Evolutionary conservation across 441 rosid species (phyloP), one percentile per base, ranked within the genome.

Genomic region (Kokia cookei): DNA sequence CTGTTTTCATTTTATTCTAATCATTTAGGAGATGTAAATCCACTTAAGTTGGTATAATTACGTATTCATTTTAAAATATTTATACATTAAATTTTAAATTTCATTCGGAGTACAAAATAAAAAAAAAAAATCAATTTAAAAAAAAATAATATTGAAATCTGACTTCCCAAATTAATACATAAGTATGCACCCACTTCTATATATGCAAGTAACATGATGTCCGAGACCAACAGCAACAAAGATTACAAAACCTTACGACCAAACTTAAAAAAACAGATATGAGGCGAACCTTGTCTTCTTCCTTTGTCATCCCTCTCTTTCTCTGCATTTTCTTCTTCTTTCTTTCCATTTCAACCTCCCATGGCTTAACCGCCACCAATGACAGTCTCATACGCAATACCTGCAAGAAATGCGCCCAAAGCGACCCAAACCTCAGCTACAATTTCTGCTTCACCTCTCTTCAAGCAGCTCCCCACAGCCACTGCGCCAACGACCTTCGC

Each of bases 401-500:
- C 10, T 90, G 95, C 87, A 82, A 42, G 59, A 82, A 79, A 73
- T 85, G 85, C 64, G 72, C 88, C 5, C 61, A 15, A 71, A 82
- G 37, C 12, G 91, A 89, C 40, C 89, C 93, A 4, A 87, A 85
- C 79, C 24, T 90, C 19, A 47, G 61, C 79, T 84, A 82, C 86
- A 67, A 68, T 54, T 90, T 87, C 83, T 90, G 93, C 48, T 76
- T 79, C 2, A 67, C 79, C 9, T 80, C 91, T 24, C 86, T 90
- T 32, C 78, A 81, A 70, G 74, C 91, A 1, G 74, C 67, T 69
- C 85, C 88, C 1, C 9, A 19, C 1, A 76, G 86, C 83, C 82
- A 26, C 55, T 47, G 67, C 40, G 82, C 81, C 11, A 35, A 73
- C 7, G 14, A 73, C 71, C 86, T 86, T 51, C 81, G 65, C 4